Evolutionary conservation across 1,139 yeast genomes (phyloP), one percentile per base, ranked within the genome.

Genomic region (Debaryomycetaceae sp.): DNA sequence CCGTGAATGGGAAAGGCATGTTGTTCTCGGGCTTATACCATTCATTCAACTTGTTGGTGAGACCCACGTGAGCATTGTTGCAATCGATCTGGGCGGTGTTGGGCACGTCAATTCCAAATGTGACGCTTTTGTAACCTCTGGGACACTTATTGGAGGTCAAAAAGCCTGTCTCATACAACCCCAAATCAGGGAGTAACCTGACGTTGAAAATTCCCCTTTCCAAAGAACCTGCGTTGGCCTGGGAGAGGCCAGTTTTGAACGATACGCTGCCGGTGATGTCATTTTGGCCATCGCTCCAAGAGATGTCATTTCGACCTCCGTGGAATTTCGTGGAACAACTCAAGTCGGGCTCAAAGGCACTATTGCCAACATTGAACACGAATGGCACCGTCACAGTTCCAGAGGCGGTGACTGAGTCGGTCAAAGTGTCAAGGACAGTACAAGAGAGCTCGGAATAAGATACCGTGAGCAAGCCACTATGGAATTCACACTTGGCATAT

Each of bases 261-360:
- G 25, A 32, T 2, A 47, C 51, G 3, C 37, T 29, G 10, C 39
- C 43, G 6, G 51, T 29, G n/a, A 58, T 23, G 10, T 34, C 16
- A n/a, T 42, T 51, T 13, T 28, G 29, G 13, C 66, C 66, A 39
- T 58, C 64, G 6, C 27, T 35, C 41, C 55, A 59, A 3, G 50
- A 39, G 8, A 58, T 45, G 5, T 54, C 47, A 25, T 61, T 58
- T 1, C 31, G 2, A 9, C 65, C 65, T 4, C 43, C 39, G 1
- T 20, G 25, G 31, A 47, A 54, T 16, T 47, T 40, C 2, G 28
- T 23, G 2, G 66, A 44, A 35, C 43, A 45, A 16, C 38, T 28
- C 13, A 50, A 17, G 37, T 58, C 63, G 10, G 40, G 39, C 3
- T 40, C 23, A 3, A 33, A 24, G n/a, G 45, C 53, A n/a, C 53